Base-by-base conservation (phyloP, 768 basidiomycete genomes). In the Tricholoma sp. region DNA sequence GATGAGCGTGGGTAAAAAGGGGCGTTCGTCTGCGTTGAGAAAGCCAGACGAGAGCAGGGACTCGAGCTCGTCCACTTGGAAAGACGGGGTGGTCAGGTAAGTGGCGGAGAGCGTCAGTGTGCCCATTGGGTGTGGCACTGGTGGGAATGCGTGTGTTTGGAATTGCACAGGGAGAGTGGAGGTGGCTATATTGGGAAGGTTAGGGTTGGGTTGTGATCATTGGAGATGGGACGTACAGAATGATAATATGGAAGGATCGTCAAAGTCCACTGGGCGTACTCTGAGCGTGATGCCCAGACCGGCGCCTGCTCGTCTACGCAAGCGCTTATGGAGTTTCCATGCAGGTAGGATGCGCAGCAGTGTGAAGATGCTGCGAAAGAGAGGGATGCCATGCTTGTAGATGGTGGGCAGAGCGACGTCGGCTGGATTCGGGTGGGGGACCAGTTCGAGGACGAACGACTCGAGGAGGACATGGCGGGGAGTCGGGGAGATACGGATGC, bases 381-480 rank as follows among this genome's bases (percentile, higher is more conserved):
- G 78, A 32, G 88, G 80, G 63, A 93, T 92, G 34, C 86, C 84
- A 62, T 91, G 85, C 70, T 93, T 93, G 79, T 93, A 93, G 53
- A 91, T 85, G 11, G 86, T 88, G 0, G 90, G 79, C 34, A 86
- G 82, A 12, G 84, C 81, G 37, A 87, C 76, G 57, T 87, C 85
- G 50, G 69, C 51, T 28, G 59, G 49, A 56, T 71, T 37, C 44
- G 59, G 60, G 31, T 57, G 57, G 18, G 68, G 68, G 55, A 60
- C 59, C 62, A 86, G 84, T 39, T 65, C 69, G 57, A 91, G 75
- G 17, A 76, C 70, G 82, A 86, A 90, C 17, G 79, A 78, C 75
- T 92, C 90, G 61, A 92, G 82, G 4, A 92, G 75, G 56, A 93
- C 84, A 64, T 76, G 77, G 18, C 77, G 76, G 8, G 87, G 88